Percentiles rank a stretch among this genome's conserved stretches.
These are phyloP conservation scores for Plasmodium knowlesi DNA, from an alignment of 169 alveolate species.

Conservation along the genomic window DNA sequence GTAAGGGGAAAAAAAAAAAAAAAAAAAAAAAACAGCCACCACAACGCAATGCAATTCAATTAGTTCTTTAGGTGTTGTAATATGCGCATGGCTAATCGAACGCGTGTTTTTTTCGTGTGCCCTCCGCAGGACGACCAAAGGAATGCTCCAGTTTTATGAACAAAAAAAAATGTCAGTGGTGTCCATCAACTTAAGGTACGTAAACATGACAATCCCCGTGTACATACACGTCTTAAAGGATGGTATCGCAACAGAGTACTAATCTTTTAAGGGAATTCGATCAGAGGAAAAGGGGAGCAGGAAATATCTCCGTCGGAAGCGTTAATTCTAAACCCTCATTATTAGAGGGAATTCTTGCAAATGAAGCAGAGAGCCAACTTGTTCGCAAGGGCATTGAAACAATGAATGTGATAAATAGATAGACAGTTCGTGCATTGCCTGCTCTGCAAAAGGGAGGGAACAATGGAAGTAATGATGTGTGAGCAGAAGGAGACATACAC, in stretches of 20 bases:
- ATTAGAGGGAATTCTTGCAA: slow-evolving; percentile 47
- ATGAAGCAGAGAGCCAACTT: slow-evolving; percentile 50
- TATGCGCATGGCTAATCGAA: neutral
- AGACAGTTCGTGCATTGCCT: slow-evolving; percentile 33
- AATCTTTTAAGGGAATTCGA: neutral
- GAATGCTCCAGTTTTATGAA: slow-evolving; percentile 51
- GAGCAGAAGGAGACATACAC: neutral
- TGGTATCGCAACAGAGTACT: neutral
- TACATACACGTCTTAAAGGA: slow-evolving; percentile 62
- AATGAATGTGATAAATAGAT: slow-evolving; percentile 50
- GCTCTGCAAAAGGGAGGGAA: slow-evolving; percentile 9
- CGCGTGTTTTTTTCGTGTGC: neutral
- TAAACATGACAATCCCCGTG: slow-evolving; percentile 66
- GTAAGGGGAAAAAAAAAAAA: no score
- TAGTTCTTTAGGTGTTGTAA: no score
- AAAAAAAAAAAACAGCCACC: no score
- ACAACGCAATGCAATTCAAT: no score
- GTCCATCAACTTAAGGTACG: slow-evolving; percentile 49
- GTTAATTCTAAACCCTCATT: neutral
- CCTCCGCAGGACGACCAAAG: slow-evolving; percentile 23
- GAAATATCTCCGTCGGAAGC: neutral
- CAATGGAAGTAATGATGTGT: neutral
- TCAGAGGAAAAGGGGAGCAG: neutral
- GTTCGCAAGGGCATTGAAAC: slow-evolving; percentile 43
- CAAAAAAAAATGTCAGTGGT: slow-evolving; percentile 54